Conservation (phyloP, 225 moss, liverwort and hornwort species). For the Polytrichum formosum region DNA sequence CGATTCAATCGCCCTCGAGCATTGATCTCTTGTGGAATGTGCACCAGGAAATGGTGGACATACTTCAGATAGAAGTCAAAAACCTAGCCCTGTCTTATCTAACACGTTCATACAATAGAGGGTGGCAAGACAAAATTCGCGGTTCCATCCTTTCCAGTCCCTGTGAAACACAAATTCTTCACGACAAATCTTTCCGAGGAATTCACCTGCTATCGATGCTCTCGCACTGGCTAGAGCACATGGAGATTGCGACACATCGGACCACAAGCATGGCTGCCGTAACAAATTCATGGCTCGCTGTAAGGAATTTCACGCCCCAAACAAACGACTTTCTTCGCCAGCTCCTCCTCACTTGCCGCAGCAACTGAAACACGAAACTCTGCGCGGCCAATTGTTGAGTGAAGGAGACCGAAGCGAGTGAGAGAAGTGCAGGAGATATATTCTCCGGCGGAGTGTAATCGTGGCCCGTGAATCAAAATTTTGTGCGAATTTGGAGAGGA, state of each 20-base stretch:
- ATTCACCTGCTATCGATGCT: background rate
- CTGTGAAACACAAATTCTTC: background rate
- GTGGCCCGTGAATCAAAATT: too few relatives aligned
- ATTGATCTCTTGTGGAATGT: too few relatives aligned
- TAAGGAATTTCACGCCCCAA: background rate
- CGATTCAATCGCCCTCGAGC: too few relatives aligned
- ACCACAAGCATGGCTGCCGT: background rate
- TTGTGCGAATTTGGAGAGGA: too few relatives aligned
- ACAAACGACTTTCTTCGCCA: background rate
- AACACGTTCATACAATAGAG: too few relatives aligned
- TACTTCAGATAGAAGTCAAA: too few relatives aligned
- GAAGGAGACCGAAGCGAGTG: background rate
- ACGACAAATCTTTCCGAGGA: background rate
- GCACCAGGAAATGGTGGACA: too few relatives aligned
- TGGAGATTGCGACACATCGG: background rate
- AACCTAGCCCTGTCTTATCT: too few relatives aligned
- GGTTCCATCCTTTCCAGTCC: background rate
- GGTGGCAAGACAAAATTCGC: background rate
- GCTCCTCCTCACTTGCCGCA: background rate
- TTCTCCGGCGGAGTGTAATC: too few relatives aligned
- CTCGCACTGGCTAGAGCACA: background rate
- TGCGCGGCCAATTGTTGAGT: background rate
- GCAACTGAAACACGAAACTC: background rate
- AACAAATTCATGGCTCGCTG: background rate
- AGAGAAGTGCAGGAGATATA: background rate